Evolutionary conservation across 805 yeast genomes (phyloP).

Genomic region (Candida silvicultrix): DNA sequence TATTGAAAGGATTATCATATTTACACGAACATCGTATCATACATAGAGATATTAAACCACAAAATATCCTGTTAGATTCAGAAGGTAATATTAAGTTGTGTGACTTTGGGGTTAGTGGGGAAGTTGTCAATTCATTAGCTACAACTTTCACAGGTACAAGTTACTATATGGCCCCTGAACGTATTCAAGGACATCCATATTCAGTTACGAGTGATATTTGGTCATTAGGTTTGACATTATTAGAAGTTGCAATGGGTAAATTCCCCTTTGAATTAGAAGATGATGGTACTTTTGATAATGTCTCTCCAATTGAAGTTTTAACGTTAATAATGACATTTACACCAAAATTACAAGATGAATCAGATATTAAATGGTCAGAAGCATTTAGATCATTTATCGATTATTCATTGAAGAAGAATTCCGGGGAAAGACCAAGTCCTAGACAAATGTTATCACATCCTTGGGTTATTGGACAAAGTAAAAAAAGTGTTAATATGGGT

Average conservation of each 20-base stretch:
- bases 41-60: slow-evolving; percentile 95
- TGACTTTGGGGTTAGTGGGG: slow-evolving; percentile 98
- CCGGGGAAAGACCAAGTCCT: slow-evolving; percentile 81
- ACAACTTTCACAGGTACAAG: slow-evolving; percentile 97
- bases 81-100: slow-evolving; percentile 85
- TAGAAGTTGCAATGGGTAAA: slow-evolving; percentile 90
- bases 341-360: slow-evolving; percentile 74
- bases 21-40: slow-evolving; percentile 83
- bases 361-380: slow-evolving; percentile 73
- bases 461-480: slow-evolving; percentile 79
- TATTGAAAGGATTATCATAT: slow-evolving; percentile 78
- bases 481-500: slow-evolving; percentile 75
- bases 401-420: slow-evolving; percentile 76
- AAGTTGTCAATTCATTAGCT: slow-evolving; percentile 90
- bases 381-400: slow-evolving; percentile 78
- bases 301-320: slow-evolving; percentile 84
- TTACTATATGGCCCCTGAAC: slow-evolving; percentile 97
- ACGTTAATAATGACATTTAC: slow-evolving; percentile 76
- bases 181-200: slow-evolving; percentile 93
- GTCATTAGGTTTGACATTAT: slow-evolving; percentile 87
- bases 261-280: slow-evolving; percentile 56
- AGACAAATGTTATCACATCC: slow-evolving; percentile 92
- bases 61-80: slow-evolving; percentile 73
- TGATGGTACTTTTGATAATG: slow-evolving; percentile 20
- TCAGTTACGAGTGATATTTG: slow-evolving; percentile 94